These are phyloP conservation scores for Xerocomus brunneocitrinus DNA, from an alignment of 768 basidiomycete genomes.

Conservation along the genomic window DNA sequence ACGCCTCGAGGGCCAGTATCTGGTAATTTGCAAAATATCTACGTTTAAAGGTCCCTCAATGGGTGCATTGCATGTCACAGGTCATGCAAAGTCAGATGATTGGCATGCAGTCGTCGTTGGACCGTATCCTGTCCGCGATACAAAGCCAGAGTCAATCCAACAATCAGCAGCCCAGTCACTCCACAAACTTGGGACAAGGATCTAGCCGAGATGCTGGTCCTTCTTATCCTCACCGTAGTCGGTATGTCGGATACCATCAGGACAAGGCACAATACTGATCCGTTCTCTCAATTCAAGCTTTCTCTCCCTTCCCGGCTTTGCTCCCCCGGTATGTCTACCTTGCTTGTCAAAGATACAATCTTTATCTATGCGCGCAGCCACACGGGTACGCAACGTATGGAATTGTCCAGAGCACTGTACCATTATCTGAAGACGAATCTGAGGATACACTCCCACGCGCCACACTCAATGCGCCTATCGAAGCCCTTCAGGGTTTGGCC, in stretches of 20 bases:
- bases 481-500: conserved; percentile 89
- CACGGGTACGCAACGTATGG: conserved; percentile 92
- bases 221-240: conserved; percentile 30
- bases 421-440: conserved; percentile 88
- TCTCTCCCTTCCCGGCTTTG: conserved; percentile 87
- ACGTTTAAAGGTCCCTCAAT: background rate
- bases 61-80: conserved; percentile 32
- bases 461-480: conserved; percentile 86
- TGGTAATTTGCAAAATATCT: conserved; percentile 41
- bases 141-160: conserved; percentile 39
- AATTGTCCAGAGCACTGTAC: conserved; percentile 76
- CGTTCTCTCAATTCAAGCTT: conserved; percentile 44
- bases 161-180: conserved; percentile 26
- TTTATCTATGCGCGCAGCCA: conserved; percentile 44
- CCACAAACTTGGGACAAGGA: conserved; percentile 13
- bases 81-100: conserved; percentile 95
- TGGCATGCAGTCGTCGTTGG: conserved; percentile 86
- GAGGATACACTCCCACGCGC: conserved; percentile 84
- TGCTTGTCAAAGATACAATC: conserved; percentile 8
- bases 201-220: conserved; percentile 20
- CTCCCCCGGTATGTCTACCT: conserved; percentile 65
- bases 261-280: conserved; percentile 19
- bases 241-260: conserved; percentile 32
- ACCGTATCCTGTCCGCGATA: conserved; percentile 72
- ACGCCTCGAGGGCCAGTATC: conserved; percentile 80